phyloP scores from a whole-genome alignment of 1,139 yeast species.

The Saccharomyces hybrid region DNA sequence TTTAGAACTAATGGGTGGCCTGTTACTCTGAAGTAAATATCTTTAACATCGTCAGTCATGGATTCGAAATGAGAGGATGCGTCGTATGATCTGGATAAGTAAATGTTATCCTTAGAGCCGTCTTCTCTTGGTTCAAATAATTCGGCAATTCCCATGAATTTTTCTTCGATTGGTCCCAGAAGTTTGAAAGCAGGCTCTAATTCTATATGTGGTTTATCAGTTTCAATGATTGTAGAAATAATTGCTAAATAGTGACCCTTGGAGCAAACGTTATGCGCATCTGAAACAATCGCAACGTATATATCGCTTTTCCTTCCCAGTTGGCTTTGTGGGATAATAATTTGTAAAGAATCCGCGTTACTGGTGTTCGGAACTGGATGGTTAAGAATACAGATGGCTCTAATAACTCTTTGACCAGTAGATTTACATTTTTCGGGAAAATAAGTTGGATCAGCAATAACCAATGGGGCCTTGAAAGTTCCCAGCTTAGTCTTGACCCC shows the following conservation, averaged over 20 bases:
- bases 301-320: conserved; percentile 89
- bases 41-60: conserved; percentile 94
- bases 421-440: conserved; percentile 85
- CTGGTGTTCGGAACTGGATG: conserved; percentile 82
- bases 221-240: conserved; percentile 89
- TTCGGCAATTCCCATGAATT: conserved; percentile 94
- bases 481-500: conserved; percentile 93
- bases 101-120: conserved; percentile 74
- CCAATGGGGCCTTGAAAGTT: conserved; percentile 82
- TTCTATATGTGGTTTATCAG: conserved; percentile 87
- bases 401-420: conserved; percentile 79
- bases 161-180: conserved; percentile 67
- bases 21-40: conserved; percentile 81
- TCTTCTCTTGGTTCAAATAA: conserved; percentile 79
- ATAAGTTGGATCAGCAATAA: conserved; percentile 96
- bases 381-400: conserved; percentile 90
- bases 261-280: conserved; percentile 85
- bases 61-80: conserved; percentile 93
- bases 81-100: conserved; percentile 82
- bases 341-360: conserved; percentile 83
- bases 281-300: conserved; percentile 84
- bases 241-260: conserved; percentile 89
- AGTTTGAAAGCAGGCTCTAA: conserved; percentile 91
- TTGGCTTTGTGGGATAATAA: conserved; percentile 94
- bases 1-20: conserved; percentile 87